These are phyloP conservation scores for Pyrenochaeta sp. DNA, from an alignment of 2,329 filamentous ascomycete genomes.

Conservation along the genomic window DNA sequence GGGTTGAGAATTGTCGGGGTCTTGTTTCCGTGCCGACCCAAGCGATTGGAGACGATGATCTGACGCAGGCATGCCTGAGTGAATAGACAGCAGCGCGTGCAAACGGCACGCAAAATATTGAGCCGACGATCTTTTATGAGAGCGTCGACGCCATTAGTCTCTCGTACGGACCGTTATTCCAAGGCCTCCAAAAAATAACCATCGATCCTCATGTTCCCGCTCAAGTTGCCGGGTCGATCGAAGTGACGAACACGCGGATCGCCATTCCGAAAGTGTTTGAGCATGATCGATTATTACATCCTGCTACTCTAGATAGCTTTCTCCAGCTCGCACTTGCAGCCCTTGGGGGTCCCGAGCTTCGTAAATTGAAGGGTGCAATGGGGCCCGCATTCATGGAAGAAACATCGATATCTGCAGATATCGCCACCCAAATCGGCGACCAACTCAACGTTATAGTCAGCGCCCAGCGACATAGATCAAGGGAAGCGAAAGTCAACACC, in stretches of 20 bases:
- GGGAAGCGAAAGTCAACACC: too few relatives aligned
- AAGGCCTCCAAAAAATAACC: slow-evolving; percentile 9
- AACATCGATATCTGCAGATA: slow-evolving; percentile 14
- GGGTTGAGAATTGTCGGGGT: slow-evolving; percentile 25
- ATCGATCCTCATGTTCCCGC: not conserved
- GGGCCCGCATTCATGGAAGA: slow-evolving; percentile 20
- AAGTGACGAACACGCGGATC: slow-evolving; percentile 17
- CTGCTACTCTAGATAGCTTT: slow-evolving; percentile 23
- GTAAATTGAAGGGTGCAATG: slow-evolving; percentile 12
- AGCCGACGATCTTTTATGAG: slow-evolving; percentile 12
- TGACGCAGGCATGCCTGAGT: slow-evolving; percentile 5
- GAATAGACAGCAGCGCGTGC: slow-evolving; percentile 3
- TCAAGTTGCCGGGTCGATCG: slow-evolving; percentile 8
- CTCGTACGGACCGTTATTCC: slow-evolving; percentile 21
- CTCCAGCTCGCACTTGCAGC: slow-evolving; percentile 19
- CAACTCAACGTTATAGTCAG: slow-evolving; percentile 12
- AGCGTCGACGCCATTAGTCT: slow-evolving; percentile 17
- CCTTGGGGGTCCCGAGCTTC: slow-evolving; percentile 6
- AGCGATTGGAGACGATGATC: slow-evolving; percentile 1
- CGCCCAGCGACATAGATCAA: not conserved
- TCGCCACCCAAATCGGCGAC: slow-evolving; percentile 13
- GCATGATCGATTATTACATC: slow-evolving; percentile 24
- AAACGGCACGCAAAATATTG: not conserved
- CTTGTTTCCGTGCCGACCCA: slow-evolving; percentile 8
- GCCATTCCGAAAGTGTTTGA: slow-evolving; percentile 19